These are phyloP conservation scores for Lichtheimia ornata DNA, from an alignment of 371 early-diverging fungal genomes.

Conservation along the genomic window DNA sequence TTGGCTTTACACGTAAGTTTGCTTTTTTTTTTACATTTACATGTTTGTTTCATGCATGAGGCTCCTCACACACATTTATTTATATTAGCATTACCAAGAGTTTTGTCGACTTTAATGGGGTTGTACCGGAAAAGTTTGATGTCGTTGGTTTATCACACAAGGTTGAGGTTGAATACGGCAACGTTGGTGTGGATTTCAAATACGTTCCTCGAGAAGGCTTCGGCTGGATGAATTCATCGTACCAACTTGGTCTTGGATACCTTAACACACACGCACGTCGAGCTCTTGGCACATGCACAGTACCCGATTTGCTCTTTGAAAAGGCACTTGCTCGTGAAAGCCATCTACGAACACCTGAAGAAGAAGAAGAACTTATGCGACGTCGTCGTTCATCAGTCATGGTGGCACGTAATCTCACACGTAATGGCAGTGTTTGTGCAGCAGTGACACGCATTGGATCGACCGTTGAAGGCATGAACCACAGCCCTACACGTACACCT, in stretches of 20 bases:
- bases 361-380: constrained; percentile 5
- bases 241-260: constrained; percentile 80
- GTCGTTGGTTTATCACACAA: constrained; percentile 89
- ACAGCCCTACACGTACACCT: neutral
- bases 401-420: constrained; percentile 33
- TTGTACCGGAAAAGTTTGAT: constrained; percentile 95
- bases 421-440: constrained; percentile 30
- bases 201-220: constrained; percentile 94
- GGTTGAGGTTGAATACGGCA: constrained; percentile 94
- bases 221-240: constrained; percentile 97
- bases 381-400: constrained; percentile 16
- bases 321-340: constrained; percentile 18
- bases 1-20: constrained; percentile 81
- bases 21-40: no score
- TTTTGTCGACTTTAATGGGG: constrained; percentile 96
- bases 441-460: constrained; percentile 31
- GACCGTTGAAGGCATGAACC: neutral
- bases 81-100: constrained; percentile 74
- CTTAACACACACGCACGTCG: constrained; percentile 73
- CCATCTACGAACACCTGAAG: constrained; percentile 2
- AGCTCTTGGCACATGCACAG: constrained; percentile 79
- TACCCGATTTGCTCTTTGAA: constrained; percentile 71
- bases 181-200: constrained; percentile 93
- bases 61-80: no score
- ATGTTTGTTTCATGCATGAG: no score